These are phyloP conservation scores for Arthrobotrys conoides DNA, from an alignment of 2,329 filamentous ascomycete species.

Conservation along the genomic window DNA sequence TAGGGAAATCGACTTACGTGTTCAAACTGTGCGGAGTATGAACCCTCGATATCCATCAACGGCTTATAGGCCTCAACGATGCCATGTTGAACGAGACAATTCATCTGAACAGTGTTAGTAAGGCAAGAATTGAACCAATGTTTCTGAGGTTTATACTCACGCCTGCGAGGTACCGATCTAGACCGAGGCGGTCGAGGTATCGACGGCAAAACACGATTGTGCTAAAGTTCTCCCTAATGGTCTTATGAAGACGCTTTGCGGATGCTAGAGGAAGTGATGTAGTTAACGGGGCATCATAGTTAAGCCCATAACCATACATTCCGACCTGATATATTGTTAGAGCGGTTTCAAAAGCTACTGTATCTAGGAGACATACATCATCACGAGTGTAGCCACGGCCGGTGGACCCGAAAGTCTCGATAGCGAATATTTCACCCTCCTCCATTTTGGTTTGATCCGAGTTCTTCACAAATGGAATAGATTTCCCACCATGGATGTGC, in stretches of 20 bases:
- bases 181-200: slow-evolving; percentile 90
- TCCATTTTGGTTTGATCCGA: slow-evolving; percentile 94
- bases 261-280: slow-evolving; percentile 75
- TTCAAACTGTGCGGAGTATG: slow-evolving; percentile 93
- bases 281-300: slow-evolving; percentile 76
- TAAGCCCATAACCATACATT: slow-evolving; percentile 86
- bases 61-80: slow-evolving; percentile 89
- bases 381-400: slow-evolving; percentile 89
- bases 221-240: slow-evolving; percentile 96
- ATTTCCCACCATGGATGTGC: slow-evolving; percentile 92
- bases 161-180: slow-evolving; percentile 92
- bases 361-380: slow-evolving; percentile 74
- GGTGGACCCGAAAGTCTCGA: slow-evolving; percentile 92
- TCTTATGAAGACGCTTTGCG: slow-evolving; percentile 85
- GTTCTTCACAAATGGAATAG: slow-evolving; percentile 89
- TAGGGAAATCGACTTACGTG: slow-evolving; percentile 75
- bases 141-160: slow-evolving; percentile 17
- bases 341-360: neutral
- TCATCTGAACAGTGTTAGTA: slow-evolving; percentile 71
- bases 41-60: slow-evolving; percentile 87
- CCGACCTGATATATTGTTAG: slow-evolving; percentile 72
- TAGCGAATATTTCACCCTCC: slow-evolving; percentile 92
- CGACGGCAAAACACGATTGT: slow-evolving; percentile 90
- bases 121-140: slow-evolving; percentile 65
- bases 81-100: slow-evolving; percentile 49